Conservation (phyloP, 768 basidiomycete genomes). For the Lactifluus volemus region DNA sequence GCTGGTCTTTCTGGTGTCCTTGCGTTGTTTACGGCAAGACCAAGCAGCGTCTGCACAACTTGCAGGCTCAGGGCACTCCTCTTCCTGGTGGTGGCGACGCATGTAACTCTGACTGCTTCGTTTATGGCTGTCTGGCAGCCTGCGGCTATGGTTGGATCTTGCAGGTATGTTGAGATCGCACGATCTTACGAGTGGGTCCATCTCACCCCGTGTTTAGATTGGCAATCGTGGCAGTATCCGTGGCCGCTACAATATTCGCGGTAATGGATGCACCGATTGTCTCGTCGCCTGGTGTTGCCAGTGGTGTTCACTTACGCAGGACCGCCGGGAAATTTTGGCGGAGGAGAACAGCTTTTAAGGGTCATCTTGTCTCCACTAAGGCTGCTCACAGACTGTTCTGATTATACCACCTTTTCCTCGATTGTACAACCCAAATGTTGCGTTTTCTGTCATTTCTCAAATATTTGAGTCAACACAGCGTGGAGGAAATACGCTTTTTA, state of each 20-base stretch:
- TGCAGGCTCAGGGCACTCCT: slow-evolving; percentile 29
- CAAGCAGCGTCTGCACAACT: slow-evolving; percentile 33
- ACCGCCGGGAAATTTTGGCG: background rate
- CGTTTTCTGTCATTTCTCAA: too few relatives aligned
- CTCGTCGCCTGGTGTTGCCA: background rate
- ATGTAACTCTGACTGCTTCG: background rate
- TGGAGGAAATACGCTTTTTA: too few relatives aligned
- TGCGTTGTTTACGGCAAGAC: slow-evolving; percentile 34
- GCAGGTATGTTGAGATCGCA: background rate
- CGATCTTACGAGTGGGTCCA: background rate
- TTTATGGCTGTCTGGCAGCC: background rate
- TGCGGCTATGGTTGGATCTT: background rate
- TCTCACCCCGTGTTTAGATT: background rate
- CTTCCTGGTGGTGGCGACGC: slow-evolving; percentile 15
- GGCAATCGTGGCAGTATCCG: background rate
- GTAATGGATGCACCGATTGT: background rate
- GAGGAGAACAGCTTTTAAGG: background rate
- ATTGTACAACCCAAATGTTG: too few relatives aligned
- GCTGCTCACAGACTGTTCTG: background rate
- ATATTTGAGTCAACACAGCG: too few relatives aligned
- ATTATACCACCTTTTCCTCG: background rate
- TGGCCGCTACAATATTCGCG: background rate
- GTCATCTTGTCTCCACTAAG: background rate
- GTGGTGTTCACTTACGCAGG: background rate
- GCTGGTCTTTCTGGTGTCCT: slow-evolving; percentile 27